Evolutionary conservation across 208 protist species (phyloP).

Genomic region (Strigomonas culicis): DNA sequence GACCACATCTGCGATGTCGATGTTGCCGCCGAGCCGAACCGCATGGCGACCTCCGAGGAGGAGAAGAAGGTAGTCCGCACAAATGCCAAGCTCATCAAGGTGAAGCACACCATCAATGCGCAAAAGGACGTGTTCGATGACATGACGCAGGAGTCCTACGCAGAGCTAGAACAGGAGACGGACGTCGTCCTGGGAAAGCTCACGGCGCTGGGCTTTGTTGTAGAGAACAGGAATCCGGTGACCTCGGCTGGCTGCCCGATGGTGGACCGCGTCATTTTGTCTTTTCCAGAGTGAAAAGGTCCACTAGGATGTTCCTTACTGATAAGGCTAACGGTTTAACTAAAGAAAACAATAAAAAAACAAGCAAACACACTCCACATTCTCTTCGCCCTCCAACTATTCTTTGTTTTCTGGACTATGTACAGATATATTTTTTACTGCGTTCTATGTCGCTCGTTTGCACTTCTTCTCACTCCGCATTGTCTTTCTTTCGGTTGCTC

Average conservation of each 20-base stretch:
- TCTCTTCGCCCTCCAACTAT: too few species aligned
- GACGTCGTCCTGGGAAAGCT: conserved; percentile 48
- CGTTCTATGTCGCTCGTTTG: background rate
- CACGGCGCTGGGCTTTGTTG: conserved; percentile 48
- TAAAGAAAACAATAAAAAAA: background rate
- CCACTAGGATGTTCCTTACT: too few species aligned
- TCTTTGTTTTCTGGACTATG: background rate
- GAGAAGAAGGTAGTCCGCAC: conserved; percentile 52
- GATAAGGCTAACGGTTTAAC: background rate
- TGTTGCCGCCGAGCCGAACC: conserved; percentile 32
- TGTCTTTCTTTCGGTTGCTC: conserved; percentile 6
- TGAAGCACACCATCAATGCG: conserved; percentile 42
- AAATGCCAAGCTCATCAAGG: conserved; percentile 82
- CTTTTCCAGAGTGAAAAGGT: conserved; percentile 44
- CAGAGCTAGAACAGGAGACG: conserved; percentile 32
- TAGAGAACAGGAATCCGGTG: conserved; percentile 53
- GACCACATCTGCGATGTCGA: conserved; percentile 66
- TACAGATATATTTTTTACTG: background rate
- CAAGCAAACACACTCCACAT: too few species aligned
- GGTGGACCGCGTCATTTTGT: conserved; percentile 79
- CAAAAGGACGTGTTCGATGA: conserved; percentile 38
- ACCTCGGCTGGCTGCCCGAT: conserved; percentile 74
- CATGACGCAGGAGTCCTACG: conserved; percentile 35
- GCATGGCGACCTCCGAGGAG: conserved; percentile 42
- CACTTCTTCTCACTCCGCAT: background rate